phyloP scores from a whole-genome alignment of 2,329 filamentous ascomycete genomes.

The Aspergillus japonicus region DNA sequence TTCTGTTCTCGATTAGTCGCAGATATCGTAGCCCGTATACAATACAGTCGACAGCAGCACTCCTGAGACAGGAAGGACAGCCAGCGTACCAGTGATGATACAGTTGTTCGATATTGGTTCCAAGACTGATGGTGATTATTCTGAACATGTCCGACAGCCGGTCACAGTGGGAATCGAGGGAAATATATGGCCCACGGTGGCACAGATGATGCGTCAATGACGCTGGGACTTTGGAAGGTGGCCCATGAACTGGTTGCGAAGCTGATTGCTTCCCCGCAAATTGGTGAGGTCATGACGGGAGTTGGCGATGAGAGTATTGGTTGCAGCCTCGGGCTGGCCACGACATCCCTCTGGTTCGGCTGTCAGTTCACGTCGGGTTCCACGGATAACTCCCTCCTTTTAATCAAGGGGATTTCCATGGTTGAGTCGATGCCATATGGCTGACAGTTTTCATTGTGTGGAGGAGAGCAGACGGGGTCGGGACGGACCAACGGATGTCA shows the following conservation, averaged over 20 bases:
- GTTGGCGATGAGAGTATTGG: not conserved
- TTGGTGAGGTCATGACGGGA: not conserved
- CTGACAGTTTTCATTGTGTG: not conserved
- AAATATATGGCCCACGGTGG: conserved; percentile 21
- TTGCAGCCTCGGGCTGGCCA: not conserved
- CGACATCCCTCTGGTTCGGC: not conserved
- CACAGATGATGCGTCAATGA: conserved; percentile 33
- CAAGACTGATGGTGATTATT: not conserved
- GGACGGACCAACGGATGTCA: not conserved
- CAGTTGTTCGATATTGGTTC: not conserved
- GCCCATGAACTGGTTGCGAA: conserved; percentile 2
- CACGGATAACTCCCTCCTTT: not conserved
- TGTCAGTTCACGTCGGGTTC: not conserved
- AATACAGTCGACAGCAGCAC: not conserved
- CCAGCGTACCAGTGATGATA: conserved; percentile 11
- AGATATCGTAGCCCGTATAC: not conserved
- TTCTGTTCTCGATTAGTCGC: not conserved
- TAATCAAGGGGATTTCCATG: not conserved
- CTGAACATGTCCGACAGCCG: too few relatives aligned
- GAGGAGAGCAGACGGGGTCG: not conserved
- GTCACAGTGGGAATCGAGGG: not conserved
- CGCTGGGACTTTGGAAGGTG: conserved; percentile 22
- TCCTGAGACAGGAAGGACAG: not conserved
- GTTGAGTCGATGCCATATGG: not conserved
- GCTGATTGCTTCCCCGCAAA: not conserved